A percentile compares a stretch with the other conserved stretches of the same genome.
Evolutionary conservation across 2,329 filamentous ascomycete species (phyloP).

Genomic region (Cercospora sp.): DNA sequence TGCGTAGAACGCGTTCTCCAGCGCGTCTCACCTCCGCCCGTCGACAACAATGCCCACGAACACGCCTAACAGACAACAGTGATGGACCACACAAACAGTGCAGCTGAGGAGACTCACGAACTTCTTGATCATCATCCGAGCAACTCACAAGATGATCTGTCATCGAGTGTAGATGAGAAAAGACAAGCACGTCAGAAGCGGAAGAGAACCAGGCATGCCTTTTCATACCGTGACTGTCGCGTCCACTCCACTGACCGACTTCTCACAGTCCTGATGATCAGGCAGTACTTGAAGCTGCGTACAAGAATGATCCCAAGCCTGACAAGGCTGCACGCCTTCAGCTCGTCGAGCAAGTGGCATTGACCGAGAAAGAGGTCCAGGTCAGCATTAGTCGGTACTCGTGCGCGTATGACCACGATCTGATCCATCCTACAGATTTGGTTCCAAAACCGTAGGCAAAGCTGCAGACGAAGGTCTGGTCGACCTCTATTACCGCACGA

Average conservation of each 20-base stretch:
- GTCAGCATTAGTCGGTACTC: conserved; percentile 53
- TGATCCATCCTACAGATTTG: conserved; percentile 67
- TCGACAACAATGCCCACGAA: conserved; percentile 5
- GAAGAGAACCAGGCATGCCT: conserved; percentile 59
- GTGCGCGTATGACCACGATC: neutral
- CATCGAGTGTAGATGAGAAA: conserved; percentile 60
- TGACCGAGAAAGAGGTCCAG: conserved; percentile 96
- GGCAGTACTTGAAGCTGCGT: conserved; percentile 81
- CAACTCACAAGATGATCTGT: conserved; percentile 10
- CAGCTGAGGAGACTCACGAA: neutral
- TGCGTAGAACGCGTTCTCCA: conserved; percentile 13
- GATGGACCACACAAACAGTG: conserved; percentile 3
- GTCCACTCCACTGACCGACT: neutral
- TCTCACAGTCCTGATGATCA: conserved; percentile 77
- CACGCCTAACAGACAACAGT: conserved; percentile 1
- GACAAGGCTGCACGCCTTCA: conserved; percentile 84
- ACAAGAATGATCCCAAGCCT: conserved; percentile 81
- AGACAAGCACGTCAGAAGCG: conserved; percentile 61
- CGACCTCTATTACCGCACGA: conserved; percentile 79
- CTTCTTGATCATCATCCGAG: neutral
- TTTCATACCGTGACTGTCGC: neutral
- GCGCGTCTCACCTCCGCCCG: conserved; percentile 5
- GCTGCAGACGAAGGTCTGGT: conserved; percentile 78
- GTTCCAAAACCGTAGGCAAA: conserved; percentile 95
- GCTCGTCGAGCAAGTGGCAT: conserved; percentile 79